Base-by-base conservation (phyloP, 2,329 filamentous ascomycete species). In the Aspergillus sp. region DNA sequence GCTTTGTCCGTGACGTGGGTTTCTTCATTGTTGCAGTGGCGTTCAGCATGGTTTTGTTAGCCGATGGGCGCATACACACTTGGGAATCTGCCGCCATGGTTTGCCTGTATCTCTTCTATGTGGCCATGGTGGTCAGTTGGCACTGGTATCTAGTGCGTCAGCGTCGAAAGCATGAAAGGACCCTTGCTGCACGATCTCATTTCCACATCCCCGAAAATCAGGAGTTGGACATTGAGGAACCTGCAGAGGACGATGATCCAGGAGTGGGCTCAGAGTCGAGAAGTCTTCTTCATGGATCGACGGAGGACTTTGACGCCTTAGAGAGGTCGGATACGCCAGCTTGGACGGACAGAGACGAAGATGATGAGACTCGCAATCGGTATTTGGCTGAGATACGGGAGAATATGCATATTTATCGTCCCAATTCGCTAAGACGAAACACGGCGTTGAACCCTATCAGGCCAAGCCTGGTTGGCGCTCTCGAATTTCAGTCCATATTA, bases 41-140 rank as follows among this genome's bases (percentile, higher is more conserved):
- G 50, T 96, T 97, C 68, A 89, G 86, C 62, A 86, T 96, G 78
- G 72, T 84, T 2, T 91, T 97, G 58, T 70, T 98, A 19, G 82
- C 85, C 33, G 93, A 98, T 63, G 91, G 91, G 0, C 78, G 80
- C 48, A 74, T 98, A 44, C 80, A 86, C 51, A 70, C 93, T 5
- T 97, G 89, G 89, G 93, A 98, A 67, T 95, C 90, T 55, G 78
- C 79, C 50, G 73, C 78, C 48, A 98, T 98, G 93, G 88, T 98
- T 47, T 83, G 73, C 9, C 94, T 94, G 63, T 98, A 98, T 65
- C 56, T 83, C 40, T 85, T 95, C 58, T 98, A 98, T 61, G 93
- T 98, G 41, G 63, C 82, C 8, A 82, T 89, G 48, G 93, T 98
- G 7, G 86, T 97, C 10, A 76, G 76, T 4, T 97, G 90, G 89